Evolutionary conservation across 1,284 basidiomycete species (phyloP), one percentile per base, ranked within the genome.

Genomic region (Anthracocystis setariae): DNA sequence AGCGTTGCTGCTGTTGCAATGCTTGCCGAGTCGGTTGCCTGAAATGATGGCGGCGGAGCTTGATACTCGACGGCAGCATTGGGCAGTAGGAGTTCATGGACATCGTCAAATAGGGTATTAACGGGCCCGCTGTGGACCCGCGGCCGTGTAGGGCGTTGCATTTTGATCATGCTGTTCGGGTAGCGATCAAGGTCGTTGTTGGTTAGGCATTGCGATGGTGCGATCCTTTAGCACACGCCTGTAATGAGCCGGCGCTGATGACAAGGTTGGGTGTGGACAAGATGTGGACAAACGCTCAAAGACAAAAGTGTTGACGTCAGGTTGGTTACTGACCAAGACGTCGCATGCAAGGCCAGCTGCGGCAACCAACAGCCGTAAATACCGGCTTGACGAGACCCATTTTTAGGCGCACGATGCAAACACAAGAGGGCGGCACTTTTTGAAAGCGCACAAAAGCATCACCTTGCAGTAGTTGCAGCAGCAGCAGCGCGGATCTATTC

Each of bases 41-140:
- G 45, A 12, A 67, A 67, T 3, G 58, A 58, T 7, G 64, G 64
- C 0, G 64, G 64, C 15, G 54, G 42, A 5, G 23, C 27, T 5
- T 57, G 25, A 24, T 7, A 44, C 15, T 48, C 46, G n/a, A 42
- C 23, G 3, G 45, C 20, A 18, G 8, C 17, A 17, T 66, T 51
- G 2, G 15, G 44, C 10, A 24, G 37, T 9, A 61, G 15, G 24
- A 67, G 58, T 0, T 67, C 58, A n/a, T 67, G 33, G 3, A 67
- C 58, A 42, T 61, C 58, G 40, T 67, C 64, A 25, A 67, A 67
- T 37, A 67, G 51, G 39, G 58, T 53, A 39, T 61, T 67, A 17
- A 35, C 29, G 2, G 58, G 46, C 2, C 54, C 54, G 27, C 64
- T 67, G 43, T 67, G 49, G 5, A 67, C 45, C 32, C 64, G 51